phyloP scores from a whole-genome alignment of 2,329 filamentous ascomycete species.

The Aureobasidium sp. region DNA sequence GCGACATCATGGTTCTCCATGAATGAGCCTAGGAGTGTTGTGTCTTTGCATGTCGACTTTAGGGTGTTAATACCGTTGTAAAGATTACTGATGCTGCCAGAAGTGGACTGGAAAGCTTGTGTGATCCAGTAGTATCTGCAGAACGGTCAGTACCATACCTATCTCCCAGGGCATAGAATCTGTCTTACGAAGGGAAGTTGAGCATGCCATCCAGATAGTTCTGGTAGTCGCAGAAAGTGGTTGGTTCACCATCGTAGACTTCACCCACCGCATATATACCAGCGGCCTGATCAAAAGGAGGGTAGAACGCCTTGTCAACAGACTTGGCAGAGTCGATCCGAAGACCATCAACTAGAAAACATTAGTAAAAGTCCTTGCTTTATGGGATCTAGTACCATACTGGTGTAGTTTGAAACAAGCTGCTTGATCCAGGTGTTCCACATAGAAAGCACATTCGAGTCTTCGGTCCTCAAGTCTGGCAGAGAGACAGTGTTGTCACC shows the following conservation, averaged over 20 bases:
- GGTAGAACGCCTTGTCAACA: slow-evolving; percentile 35
- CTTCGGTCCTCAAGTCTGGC: slow-evolving; percentile 54
- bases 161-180: not conserved
- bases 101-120: slow-evolving; percentile 30
- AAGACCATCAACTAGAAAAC: slow-evolving; percentile 40
- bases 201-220: slow-evolving; percentile 36
- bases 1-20: slow-evolving; percentile 37
- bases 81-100: slow-evolving; percentile 35
- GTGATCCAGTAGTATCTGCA: slow-evolving; percentile 34
- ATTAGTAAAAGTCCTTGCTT: not conserved
- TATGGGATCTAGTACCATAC: slow-evolving; percentile 8
- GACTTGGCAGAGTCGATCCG: slow-evolving; percentile 44
- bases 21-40: slow-evolving; percentile 33
- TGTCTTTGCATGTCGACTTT: slow-evolving; percentile 32
- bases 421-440: slow-evolving; percentile 53
- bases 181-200: slow-evolving; percentile 37
- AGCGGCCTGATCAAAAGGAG: slow-evolving; percentile 29
- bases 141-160: slow-evolving; percentile 20
- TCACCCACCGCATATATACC: slow-evolving; percentile 38
- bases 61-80: slow-evolving; percentile 29
- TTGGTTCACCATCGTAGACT: slow-evolving; percentile 33
- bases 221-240: slow-evolving; percentile 35
- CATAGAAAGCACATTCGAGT: slow-evolving; percentile 40
- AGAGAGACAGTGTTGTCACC: slow-evolving; percentile 48
- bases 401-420: slow-evolving; percentile 53